phyloP scores from a whole-genome alignment of 176 grass and related monocot species.

The Bonia amplexicaulis region DNA sequence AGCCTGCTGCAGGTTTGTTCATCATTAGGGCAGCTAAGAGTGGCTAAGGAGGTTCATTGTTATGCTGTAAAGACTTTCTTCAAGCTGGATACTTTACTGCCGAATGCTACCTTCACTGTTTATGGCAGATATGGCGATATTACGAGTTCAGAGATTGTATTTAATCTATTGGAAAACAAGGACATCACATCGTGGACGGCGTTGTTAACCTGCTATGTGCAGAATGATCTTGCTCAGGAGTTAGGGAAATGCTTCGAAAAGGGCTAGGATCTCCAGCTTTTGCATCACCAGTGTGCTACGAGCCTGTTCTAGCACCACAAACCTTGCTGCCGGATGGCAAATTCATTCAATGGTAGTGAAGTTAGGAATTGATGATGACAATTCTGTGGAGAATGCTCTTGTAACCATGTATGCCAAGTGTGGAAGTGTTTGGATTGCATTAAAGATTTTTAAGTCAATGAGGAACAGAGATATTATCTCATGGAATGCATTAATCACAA shows the following conservation, averaged over 20 bases:
- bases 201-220: constrained; percentile 54
- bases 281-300: constrained; percentile 51
- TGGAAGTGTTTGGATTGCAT: constrained; percentile 38
- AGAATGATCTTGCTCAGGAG: constrained; percentile 45
- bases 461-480: constrained; percentile 44
- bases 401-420: constrained; percentile 64
- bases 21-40: constrained; percentile 29
- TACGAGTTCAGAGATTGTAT: constrained; percentile 39
- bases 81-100: constrained; percentile 39
- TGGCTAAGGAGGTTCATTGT: constrained; percentile 55
- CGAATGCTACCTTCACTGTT: constrained; percentile 60
- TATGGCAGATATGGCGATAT: constrained; percentile 59
- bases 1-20: constrained; percentile 56
- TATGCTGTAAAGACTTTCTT: constrained; percentile 44
- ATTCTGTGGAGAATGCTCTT: constrained; percentile 64
- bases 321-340: constrained; percentile 39
- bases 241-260: constrained; percentile 49
- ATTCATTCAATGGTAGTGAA: constrained; percentile 54
- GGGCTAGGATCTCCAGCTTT: constrained; percentile 44
- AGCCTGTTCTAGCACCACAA: constrained; percentile 44
- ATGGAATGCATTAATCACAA: constrained; percentile 71
- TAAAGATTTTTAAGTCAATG: constrained; percentile 50
- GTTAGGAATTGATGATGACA: constrained; percentile 38
- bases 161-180: constrained; percentile 37
- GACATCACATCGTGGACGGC: constrained; percentile 74